Conservation (phyloP, 345 rosid species). For the Syzygium aromaticum region DNA sequence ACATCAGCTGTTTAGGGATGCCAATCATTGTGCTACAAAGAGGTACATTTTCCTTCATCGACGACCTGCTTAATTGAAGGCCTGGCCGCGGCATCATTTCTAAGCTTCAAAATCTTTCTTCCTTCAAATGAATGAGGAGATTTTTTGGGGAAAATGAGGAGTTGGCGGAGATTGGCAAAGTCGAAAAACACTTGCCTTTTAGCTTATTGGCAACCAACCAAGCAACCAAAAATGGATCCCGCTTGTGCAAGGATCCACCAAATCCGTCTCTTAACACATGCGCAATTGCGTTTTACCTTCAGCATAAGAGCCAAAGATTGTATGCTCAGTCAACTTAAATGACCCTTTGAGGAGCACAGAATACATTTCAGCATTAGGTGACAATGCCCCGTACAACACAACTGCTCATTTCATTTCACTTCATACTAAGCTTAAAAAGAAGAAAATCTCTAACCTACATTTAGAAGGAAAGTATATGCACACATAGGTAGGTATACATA, state of each 20-base stretch:
- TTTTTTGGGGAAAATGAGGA: neutral
- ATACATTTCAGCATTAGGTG: neutral
- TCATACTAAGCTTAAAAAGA: too few species aligned
- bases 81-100: neutral
- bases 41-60: neutral
- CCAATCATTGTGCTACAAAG: neutral
- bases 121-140: neutral
- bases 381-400: neutral
- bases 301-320: neutral
- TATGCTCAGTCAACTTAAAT: neutral
- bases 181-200: neutral
- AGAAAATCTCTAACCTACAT: neutral
- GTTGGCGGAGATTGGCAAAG: neutral
- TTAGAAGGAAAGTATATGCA: neutral
- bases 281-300: neutral
- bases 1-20: neutral
- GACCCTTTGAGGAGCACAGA: neutral
- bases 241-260: neutral
- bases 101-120: neutral
- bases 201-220: neutral
- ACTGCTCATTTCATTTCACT: too few species aligned
- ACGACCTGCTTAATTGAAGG: neutral
- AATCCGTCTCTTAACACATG: neutral
- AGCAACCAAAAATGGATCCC: neutral
- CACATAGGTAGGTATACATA: too few species aligned